A percentile compares a stretch with the other conserved stretches of the same genome.
Conservation (phyloP, 352 stramenopile genomes). For the Lagenidium giganteum region DNA sequence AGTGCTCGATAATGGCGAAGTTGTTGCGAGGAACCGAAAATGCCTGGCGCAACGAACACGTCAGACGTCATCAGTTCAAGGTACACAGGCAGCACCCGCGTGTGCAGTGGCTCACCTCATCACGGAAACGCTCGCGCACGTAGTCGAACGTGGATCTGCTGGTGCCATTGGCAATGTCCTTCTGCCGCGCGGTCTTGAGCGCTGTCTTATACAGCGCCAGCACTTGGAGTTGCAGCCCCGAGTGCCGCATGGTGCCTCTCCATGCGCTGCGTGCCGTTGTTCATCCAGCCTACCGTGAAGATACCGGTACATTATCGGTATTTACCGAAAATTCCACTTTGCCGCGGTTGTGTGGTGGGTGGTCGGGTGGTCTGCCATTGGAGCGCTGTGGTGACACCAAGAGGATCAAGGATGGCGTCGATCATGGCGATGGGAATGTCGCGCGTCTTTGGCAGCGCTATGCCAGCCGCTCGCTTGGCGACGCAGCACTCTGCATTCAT, state of each 20-base stretch:
- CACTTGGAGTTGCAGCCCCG: slow-evolving; percentile 76
- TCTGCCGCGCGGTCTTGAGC: slow-evolving; percentile 46
- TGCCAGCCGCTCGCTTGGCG: slow-evolving; percentile 12
- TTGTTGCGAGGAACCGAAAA: slow-evolving; percentile 54
- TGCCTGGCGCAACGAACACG: slow-evolving; percentile 21
- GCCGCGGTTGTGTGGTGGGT: no score
- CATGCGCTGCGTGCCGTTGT: slow-evolving; percentile 16
- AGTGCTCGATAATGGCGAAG: slow-evolving; percentile 80
- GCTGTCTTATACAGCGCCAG: slow-evolving; percentile 64
- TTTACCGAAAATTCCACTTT: no score
- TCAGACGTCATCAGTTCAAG: neutral
- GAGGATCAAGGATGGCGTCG: slow-evolving; percentile 34
- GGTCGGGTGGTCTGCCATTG: no score
- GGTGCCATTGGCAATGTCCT: slow-evolving; percentile 25
- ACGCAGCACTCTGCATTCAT: slow-evolving; percentile 10
- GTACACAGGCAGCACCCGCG: neutral
- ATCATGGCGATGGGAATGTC: slow-evolving; percentile 75
- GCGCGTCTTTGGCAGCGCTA: slow-evolving; percentile 51
- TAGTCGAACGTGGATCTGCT: slow-evolving; percentile 29
- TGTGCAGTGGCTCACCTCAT: slow-evolving; percentile 24
- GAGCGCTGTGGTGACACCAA: neutral
- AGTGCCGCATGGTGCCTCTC: slow-evolving; percentile 48
- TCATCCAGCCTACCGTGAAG: slow-evolving; percentile 1
- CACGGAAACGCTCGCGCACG: slow-evolving; percentile 74
- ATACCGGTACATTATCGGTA: slow-evolving; percentile 1